Conservation (phyloP, 768 basidiomycete species). For the Boletus speciosus region DNA sequence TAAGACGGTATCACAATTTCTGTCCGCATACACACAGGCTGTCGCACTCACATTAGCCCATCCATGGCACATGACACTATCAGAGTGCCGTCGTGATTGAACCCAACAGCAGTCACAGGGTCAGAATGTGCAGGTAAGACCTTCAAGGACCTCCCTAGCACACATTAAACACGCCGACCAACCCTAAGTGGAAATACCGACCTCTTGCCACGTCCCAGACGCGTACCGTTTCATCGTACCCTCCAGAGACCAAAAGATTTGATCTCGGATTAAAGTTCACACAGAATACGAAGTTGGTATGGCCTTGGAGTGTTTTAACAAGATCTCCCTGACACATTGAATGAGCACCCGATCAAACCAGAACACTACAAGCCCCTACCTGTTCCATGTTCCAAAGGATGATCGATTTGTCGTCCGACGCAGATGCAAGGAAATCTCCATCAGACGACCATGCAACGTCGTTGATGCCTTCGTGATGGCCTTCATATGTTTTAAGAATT, state of each 20-base stretch:
- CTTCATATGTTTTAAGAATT: slow-evolving; percentile 66
- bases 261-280: slow-evolving; percentile 89
- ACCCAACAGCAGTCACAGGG: slow-evolving; percentile 90
- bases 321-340: slow-evolving; percentile 43
- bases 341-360: background rate
- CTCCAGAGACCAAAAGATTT: slow-evolving; percentile 88
- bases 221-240: slow-evolving; percentile 92
- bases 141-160: slow-evolving; percentile 74
- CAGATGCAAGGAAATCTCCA: slow-evolving; percentile 80
- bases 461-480: slow-evolving; percentile 81
- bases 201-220: slow-evolving; percentile 96
- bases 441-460: slow-evolving; percentile 89
- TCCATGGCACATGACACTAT: slow-evolving; percentile 96
- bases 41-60: slow-evolving; percentile 77
- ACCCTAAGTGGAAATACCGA: slow-evolving; percentile 26
- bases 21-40: background rate
- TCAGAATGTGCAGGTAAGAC: slow-evolving; percentile 95
- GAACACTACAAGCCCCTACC: slow-evolving; percentile 34
- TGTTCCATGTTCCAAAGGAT: slow-evolving; percentile 78
- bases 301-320: slow-evolving; percentile 70
- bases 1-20: slow-evolving; percentile 30
- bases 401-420: slow-evolving; percentile 90
- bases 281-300: slow-evolving; percentile 94
- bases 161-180: background rate
- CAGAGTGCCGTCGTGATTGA: slow-evolving; percentile 93